Evolutionary conservation across 2,329 filamentous ascomycete genomes (phyloP).

Genomic region (Exophiala alcalophila): DNA sequence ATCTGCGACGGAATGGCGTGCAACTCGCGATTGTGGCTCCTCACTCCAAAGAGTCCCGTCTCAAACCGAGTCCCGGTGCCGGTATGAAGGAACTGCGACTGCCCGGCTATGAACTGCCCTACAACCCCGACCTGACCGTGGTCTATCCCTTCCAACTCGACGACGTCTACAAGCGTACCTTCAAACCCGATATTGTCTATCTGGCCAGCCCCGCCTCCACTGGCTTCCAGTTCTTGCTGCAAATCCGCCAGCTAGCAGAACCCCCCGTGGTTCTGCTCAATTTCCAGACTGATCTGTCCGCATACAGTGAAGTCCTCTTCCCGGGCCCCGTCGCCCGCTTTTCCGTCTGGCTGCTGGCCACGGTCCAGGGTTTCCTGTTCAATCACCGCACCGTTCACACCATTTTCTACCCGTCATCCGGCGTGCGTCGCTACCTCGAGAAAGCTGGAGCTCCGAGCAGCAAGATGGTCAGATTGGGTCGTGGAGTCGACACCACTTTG

Average conservation of each 20-base stretch:
- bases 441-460: conserved; percentile 53
- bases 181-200: conserved; percentile 67
- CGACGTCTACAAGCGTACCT: conserved; percentile 58
- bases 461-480: conserved; percentile 60
- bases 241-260: conserved; percentile 59
- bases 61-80: conserved; percentile 37
- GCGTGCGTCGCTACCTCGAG: conserved; percentile 60
- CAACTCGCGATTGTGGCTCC: conserved; percentile 66
- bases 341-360: conserved; percentile 60
- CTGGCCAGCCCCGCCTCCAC: conserved; percentile 67
- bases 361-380: conserved; percentile 66
- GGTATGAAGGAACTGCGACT: conserved; percentile 55
- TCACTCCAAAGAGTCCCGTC: conserved; percentile 53
- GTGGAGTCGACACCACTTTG: conserved; percentile 62
- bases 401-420: conserved; percentile 66
- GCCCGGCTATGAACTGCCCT: conserved; percentile 64
- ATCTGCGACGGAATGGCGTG: conserved; percentile 62
- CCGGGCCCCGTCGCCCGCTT: conserved; percentile 59
- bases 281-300: conserved; percentile 69
- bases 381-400: conserved; percentile 59
- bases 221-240: conserved; percentile 69
- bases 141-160: conserved; percentile 67
- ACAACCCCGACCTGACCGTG: conserved; percentile 68
- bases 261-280: conserved; percentile 63
- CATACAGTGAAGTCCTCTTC: conserved; percentile 68